Base-by-base conservation (phyloP, 257 asterid species). In the Salvia hispanica region DNA sequence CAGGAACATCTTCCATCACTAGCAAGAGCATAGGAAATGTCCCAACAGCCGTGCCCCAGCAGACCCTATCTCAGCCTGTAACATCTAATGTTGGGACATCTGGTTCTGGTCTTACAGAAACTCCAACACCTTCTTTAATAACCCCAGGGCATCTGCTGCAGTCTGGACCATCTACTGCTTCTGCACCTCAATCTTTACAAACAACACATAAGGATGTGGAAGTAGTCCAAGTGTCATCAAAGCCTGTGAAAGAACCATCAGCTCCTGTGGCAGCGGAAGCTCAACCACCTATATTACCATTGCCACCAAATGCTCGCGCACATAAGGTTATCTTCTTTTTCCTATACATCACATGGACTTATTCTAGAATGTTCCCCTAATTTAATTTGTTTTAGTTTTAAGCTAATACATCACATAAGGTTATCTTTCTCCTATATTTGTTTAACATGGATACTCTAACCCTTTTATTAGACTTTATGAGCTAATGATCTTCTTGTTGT, bases 111-210 rank as follows among this genome's bases (percentile, higher is more conserved):
- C 72, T 42, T 36, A 67, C 74, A 51, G 99, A 91, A 47, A 70
- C 84, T 5, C 72, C 74, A n/a, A 67, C 81, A 16, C 97, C 83
- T 67, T 81, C 81, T 13, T 89, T 94, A 9, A 68, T 91, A 79
- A 94, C 96, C 2, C 99, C 99, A 3, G 96, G 96, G 28, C 96
- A 90, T 78, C 95, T 94, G 42, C 74, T 88, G 72, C 93, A 85
- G 25, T 74, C 86, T 72, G 95, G 81, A 21, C 74, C 87, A 48
- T 40, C 86, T 62, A 21, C 80, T 9, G 80, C 57, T 73, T 56
- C 87, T 55, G 76, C 80, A 51, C 56, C 76, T 59, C 95, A 85
- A 69, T 62, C 86, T 47, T 65, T 74, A 18, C 93, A 78, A 76
- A 78, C 89, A 62, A 51, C 67, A 18, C 97, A 87, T 68, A 88